These are phyloP conservation scores for Nannochloropsis gaditana DNA, from an alignment of 108 stramenopile genomes.

Conservation along the genomic window DNA sequence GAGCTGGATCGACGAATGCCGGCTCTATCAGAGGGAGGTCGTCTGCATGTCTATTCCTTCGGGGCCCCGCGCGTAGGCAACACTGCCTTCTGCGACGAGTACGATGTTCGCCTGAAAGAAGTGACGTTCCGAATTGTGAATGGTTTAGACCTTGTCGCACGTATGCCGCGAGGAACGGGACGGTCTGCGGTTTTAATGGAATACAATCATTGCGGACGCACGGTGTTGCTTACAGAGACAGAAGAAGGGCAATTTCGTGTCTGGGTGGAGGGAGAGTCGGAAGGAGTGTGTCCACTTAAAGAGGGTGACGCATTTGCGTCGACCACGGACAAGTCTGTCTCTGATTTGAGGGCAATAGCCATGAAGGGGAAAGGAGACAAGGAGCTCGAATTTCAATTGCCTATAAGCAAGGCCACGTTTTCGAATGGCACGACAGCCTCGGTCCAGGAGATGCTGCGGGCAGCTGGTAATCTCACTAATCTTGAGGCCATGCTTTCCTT, in stretches of 20 bases:
- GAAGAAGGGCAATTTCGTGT: neutral
- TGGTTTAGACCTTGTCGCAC: neutral
- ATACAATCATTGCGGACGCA: constrained; percentile 5
- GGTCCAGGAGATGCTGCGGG: constrained; percentile 9
- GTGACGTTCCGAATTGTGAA: constrained; percentile 5
- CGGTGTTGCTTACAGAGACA: neutral
- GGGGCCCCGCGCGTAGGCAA: neutral
- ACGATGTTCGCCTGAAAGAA: neutral
- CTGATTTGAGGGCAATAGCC: neutral
- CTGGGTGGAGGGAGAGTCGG: neutral
- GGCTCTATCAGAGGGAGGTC: neutral
- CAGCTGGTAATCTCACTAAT: neutral
- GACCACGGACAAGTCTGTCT: neutral
- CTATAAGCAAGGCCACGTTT: neutral
- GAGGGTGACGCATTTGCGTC: constrained; percentile 10
- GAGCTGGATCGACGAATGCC: neutral
- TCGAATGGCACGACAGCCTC: constrained; percentile 5
- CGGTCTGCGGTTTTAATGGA: neutral
- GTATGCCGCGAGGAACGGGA: constrained; percentile 13
- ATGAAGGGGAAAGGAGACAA: neutral
- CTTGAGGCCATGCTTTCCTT: neutral
- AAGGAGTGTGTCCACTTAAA: neutral
- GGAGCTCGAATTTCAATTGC: neutral
- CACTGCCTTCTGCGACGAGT: neutral
- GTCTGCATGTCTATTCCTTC: neutral